These are phyloP conservation scores for Pharnaceum exiguum DNA, from an alignment of 148 eudicot genomes.

Conservation along the genomic window DNA sequence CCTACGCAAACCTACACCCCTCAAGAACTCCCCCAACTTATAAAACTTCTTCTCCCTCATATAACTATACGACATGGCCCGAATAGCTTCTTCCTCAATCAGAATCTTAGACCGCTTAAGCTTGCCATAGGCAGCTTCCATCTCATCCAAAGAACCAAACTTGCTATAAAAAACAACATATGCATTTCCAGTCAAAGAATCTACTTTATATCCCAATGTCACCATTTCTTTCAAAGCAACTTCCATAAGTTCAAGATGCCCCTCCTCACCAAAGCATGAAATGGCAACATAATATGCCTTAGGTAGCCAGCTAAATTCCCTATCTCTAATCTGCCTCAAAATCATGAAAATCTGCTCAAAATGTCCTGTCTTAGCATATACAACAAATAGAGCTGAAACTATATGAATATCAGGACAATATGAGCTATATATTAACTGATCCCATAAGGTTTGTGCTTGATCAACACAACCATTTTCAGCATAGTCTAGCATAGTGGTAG, in stretches of 20 bases:
- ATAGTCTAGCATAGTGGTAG: slow-evolving; percentile 38
- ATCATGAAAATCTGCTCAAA: slow-evolving; percentile 39
- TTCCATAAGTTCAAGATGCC: slow-evolving; percentile 68
- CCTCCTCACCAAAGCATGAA: slow-evolving; percentile 63
- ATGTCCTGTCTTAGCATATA: slow-evolving; percentile 38
- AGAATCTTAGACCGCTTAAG: slow-evolving; percentile 64
- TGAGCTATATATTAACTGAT: slow-evolving; percentile 49
- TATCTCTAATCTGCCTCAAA: slow-evolving; percentile 41
- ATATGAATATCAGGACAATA: slow-evolving; percentile 33
- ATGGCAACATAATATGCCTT: slow-evolving; percentile 40
- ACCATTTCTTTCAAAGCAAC: slow-evolving; percentile 53
- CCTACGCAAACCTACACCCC: slow-evolving; percentile 77
- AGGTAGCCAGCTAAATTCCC: slow-evolving; percentile 39
- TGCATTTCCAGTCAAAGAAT: slow-evolving; percentile 69
- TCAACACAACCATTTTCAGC: slow-evolving; percentile 42
- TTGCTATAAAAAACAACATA: slow-evolving; percentile 53
- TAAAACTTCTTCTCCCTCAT: slow-evolving; percentile 58
- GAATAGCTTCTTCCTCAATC: slow-evolving; percentile 60
- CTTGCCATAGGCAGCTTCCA: slow-evolving; percentile 62
- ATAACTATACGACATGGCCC: slow-evolving; percentile 53
- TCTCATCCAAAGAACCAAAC: slow-evolving; percentile 54
- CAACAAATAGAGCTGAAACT: slow-evolving; percentile 41
- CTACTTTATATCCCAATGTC: slow-evolving; percentile 52
- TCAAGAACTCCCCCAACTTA: slow-evolving; percentile 59
- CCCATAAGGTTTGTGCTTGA: slow-evolving; percentile 55